These are phyloP conservation scores for Curvularia lunata DNA, from an alignment of 2,329 filamentous ascomycete genomes.

Conservation along the genomic window DNA sequence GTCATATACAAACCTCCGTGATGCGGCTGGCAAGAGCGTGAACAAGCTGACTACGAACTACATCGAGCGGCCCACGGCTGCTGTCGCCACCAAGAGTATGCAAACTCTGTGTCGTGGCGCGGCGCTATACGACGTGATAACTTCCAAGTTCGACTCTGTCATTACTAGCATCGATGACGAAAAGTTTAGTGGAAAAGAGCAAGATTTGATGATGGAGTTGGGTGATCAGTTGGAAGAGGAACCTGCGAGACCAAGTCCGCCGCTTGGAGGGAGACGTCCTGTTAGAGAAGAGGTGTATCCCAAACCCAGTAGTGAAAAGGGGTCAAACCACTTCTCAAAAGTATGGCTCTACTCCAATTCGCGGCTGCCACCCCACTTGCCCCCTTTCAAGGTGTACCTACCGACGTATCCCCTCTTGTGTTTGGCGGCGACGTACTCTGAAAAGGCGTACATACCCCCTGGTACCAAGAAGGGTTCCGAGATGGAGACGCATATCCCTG, in stretches of 20 bases:
- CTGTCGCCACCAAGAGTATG: constrained; percentile 43
- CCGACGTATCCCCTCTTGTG: constrained; percentile 78
- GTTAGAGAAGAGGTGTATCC: constrained; percentile 23
- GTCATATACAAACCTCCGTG: constrained; percentile 38
- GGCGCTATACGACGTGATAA: constrained; percentile 65
- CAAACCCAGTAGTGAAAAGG: constrained; percentile 26
- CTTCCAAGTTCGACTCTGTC: constrained; percentile 68
- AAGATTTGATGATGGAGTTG: constrained; percentile 54
- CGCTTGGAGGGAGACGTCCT: constrained; percentile 21
- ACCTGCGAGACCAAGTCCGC: constrained; percentile 24
- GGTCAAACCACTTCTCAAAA: constrained; percentile 66
- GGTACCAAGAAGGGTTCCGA: constrained; percentile 64
- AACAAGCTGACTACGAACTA: constrained; percentile 37
- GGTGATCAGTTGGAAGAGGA: constrained; percentile 20
- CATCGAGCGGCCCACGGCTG: constrained; percentile 39
- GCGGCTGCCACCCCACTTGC: constrained; percentile 70
- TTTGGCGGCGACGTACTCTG: constrained; percentile 78
- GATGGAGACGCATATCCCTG: constrained; percentile 70
- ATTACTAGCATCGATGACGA: constrained; percentile 76
- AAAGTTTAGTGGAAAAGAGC: constrained; percentile 59
- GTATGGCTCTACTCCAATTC: constrained; percentile 82
- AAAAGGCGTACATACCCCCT: constrained; percentile 69
- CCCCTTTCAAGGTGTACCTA: constrained; percentile 73
- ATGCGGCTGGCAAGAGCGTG: constrained; percentile 35
- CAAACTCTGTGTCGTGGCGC: constrained; percentile 50